Evolutionary conservation across 1,284 basidiomycete species (phyloP).

Genomic region (Xerocomus minutiporus): DNA sequence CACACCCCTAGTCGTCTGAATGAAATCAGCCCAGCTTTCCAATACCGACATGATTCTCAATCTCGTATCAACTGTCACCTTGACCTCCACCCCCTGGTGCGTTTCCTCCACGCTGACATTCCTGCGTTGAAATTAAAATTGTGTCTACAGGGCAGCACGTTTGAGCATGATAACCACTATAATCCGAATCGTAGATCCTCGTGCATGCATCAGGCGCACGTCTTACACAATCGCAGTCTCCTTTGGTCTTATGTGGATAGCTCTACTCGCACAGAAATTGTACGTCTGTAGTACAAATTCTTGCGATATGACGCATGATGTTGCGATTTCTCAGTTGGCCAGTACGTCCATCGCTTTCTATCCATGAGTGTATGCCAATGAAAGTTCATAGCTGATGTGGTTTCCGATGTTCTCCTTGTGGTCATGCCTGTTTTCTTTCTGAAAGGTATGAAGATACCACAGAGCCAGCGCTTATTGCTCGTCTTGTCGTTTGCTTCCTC

Average conservation of each 20-base stretch:
- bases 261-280: constrained; percentile 5
- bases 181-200: constrained; percentile 10
- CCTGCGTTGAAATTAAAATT: background rate
- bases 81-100: constrained; percentile 16
- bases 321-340: constrained; percentile 13
- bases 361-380: background rate
- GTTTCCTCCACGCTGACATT: background rate
- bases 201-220: background rate
- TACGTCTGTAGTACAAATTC: constrained; percentile 2
- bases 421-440: constrained; percentile 15
- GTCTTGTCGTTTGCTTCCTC: constrained; percentile 18
- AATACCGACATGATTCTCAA: background rate
- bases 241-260: constrained; percentile 17
- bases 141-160: constrained; percentile 10
- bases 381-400: constrained; percentile 14
- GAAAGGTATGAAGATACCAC: constrained; percentile 12
- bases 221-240: constrained; percentile 6
- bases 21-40: constrained; percentile 2
- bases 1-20: background rate
- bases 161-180: constrained; percentile 17
- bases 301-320: background rate
- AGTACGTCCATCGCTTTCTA: constrained; percentile 6
- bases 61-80: background rate
- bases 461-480: constrained; percentile 13
- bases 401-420: constrained; percentile 28